Percentiles rank a stretch among this genome's conserved stretches.
Conservation (phyloP, 176 grass and related monocot species). For the Aegilops umbellulata region DNA sequence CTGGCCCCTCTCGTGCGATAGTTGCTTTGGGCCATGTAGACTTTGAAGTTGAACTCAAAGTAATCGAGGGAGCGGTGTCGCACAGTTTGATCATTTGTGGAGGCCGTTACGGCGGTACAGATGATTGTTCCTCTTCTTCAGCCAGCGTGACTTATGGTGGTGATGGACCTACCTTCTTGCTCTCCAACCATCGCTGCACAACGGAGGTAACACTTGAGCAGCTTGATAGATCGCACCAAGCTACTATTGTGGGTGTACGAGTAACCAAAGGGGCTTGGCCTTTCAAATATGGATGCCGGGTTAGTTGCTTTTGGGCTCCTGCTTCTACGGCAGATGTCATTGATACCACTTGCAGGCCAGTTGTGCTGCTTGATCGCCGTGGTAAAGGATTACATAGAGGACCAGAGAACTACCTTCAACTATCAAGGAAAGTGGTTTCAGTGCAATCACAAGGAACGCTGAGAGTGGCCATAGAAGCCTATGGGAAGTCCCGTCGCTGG, state of each 20-base stretch:
- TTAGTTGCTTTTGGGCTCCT: too few species aligned
- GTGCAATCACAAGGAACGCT: background rate
- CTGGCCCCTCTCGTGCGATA: too few species aligned
- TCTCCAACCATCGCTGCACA: background rate
- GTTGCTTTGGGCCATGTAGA: too few species aligned
- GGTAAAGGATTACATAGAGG: background rate
- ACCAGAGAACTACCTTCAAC: background rate
- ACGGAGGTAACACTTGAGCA: background rate
- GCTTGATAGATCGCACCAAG: background rate
- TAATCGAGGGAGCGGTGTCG: background rate
- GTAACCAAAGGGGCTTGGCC: too few species aligned
- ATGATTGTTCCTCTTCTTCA: too few species aligned
- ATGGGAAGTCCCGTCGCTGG: background rate
- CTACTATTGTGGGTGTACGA: too few species aligned
- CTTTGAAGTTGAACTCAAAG: background rate
- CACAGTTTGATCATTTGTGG: background rate
- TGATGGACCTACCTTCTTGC: background rate
- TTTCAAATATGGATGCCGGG: too few species aligned
- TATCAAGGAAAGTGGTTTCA: background rate
- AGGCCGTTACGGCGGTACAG: too few species aligned
- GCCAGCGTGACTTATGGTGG: background rate
- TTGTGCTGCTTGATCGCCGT: background rate
- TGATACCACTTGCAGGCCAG: background rate
- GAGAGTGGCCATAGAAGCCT: background rate
- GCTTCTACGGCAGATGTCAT: too few species aligned